These are phyloP conservation scores for Syzygium jambos DNA, from an alignment of 345 rosid genomes.

Conservation along the genomic window DNA sequence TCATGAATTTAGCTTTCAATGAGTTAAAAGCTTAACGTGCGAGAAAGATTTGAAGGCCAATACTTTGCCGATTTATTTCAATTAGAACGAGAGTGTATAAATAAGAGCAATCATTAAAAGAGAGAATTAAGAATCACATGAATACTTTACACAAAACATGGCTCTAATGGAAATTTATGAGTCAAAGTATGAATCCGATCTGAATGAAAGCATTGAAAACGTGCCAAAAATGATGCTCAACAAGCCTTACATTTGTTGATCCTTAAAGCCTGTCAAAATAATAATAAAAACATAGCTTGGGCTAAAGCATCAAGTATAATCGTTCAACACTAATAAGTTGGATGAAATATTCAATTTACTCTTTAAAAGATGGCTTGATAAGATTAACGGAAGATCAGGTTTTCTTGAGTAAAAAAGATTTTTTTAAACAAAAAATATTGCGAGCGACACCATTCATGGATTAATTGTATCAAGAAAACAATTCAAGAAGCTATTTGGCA, in stretches of 20 bases:
- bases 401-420: background rate
- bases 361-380: background rate
- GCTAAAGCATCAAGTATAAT: background rate
- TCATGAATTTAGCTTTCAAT: too few relatives aligned
- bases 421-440: background rate
- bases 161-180: too few relatives aligned
- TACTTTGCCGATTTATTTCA: too few relatives aligned
- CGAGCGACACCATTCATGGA: background rate
- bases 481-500: background rate
- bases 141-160: too few relatives aligned
- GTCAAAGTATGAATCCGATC: too few relatives aligned
- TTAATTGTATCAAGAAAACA: background rate
- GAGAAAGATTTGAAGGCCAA: too few relatives aligned
- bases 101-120: too few relatives aligned
- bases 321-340: background rate
- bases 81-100: too few relatives aligned
- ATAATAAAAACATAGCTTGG: background rate
- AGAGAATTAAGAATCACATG: too few relatives aligned
- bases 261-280: background rate
- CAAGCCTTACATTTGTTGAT: background rate
- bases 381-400: background rate
- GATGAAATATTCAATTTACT: background rate
- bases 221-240: too few relatives aligned
- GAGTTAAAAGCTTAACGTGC: too few relatives aligned
- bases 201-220: too few relatives aligned